Evolutionary conservation across 495 filamentous ascomycete genomes (phyloP).

Genomic region (Daldinia decipiens): DNA sequence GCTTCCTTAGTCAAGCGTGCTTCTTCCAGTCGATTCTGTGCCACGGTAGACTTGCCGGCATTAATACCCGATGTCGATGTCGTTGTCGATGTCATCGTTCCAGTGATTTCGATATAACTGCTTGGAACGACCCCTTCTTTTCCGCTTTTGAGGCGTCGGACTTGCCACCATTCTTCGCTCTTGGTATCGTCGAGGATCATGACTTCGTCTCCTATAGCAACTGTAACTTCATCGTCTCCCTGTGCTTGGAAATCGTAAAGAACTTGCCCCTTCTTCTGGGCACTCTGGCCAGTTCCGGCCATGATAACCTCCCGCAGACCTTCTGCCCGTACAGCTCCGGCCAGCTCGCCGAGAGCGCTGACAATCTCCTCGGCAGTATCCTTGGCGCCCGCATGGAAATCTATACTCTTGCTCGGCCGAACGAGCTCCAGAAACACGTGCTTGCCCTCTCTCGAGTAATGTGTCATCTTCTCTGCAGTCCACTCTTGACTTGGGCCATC

Average conservation of each 20-base stretch:
- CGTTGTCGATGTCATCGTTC: conserved; percentile 60
- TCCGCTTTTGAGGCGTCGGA: conserved; percentile 86
- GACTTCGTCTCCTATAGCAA: conserved; percentile 89
- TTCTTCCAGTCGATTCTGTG: conserved; percentile 87
- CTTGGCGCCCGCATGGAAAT: conserved; percentile 97
- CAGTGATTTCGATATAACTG: conserved; percentile 91
- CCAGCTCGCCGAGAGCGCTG: conserved; percentile 84
- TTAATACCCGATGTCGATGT: conserved; percentile 62
- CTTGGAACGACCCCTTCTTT: conserved; percentile 98
- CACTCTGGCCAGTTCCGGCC: conserved; percentile 71
- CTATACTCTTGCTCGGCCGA: conserved; percentile 87
- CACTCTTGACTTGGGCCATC: conserved; percentile 90
- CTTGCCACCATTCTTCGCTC: conserved; percentile 99
- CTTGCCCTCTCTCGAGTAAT: conserved; percentile 97
- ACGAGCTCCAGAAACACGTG: conserved; percentile 96
- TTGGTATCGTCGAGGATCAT: conserved; percentile 87
- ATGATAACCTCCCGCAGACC: conserved; percentile 88
- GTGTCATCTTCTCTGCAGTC: conserved; percentile 89
- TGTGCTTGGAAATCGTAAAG: conserved; percentile 97
- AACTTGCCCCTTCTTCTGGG: conserved; percentile 82
- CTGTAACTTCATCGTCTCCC: conserved; percentile 95
- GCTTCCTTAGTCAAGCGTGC: conserved; percentile 80
- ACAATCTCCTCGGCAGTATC: conserved; percentile 96
- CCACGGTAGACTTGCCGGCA: conserved; percentile 75
- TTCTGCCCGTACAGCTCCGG: conserved; percentile 82